Evolutionary conservation across 306 rosid genomes (phyloP).

Genomic region (Pyrus bretschneideri): DNA sequence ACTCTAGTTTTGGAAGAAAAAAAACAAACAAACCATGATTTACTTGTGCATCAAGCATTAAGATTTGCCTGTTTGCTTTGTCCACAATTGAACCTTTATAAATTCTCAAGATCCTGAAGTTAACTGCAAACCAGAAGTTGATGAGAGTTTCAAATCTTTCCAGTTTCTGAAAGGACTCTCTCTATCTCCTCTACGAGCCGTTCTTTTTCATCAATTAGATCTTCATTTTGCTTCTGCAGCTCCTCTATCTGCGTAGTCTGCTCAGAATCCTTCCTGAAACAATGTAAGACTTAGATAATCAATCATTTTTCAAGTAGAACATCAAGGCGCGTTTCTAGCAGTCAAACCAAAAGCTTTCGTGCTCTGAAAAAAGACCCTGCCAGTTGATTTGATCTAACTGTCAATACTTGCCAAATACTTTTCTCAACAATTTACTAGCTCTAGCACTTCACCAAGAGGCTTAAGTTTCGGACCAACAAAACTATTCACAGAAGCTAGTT

Average conservation of each 20-base stretch:
- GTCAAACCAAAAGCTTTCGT: not conserved
- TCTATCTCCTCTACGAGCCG: constrained; percentile 81
- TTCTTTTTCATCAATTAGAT: constrained; percentile 68
- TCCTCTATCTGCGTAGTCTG: constrained; percentile 96
- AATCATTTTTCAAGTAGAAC: not conserved
- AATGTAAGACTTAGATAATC: not conserved
- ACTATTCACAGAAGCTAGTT: no score
- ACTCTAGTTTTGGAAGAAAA: not conserved
- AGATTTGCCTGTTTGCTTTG: not conserved
- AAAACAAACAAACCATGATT: not conserved
- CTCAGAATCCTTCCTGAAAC: constrained; percentile 92
- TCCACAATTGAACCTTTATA: not conserved
- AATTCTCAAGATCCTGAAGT: not conserved
- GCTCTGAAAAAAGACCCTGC: no score
- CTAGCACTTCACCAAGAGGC: no score
- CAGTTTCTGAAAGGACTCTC: constrained; percentile 56
- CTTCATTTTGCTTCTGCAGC: constrained; percentile 88
- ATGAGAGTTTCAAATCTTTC: constrained; percentile 27
- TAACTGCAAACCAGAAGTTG: not conserved
- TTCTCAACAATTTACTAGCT: no score
- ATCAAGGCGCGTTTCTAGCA: not conserved
- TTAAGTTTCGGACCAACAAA: no score
- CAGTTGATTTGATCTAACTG: no score
- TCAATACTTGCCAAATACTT: no score
- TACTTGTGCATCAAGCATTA: not conserved